Conservation (phyloP, 2,329 filamentous ascomycete species). For the Fusarium sp. region DNA sequence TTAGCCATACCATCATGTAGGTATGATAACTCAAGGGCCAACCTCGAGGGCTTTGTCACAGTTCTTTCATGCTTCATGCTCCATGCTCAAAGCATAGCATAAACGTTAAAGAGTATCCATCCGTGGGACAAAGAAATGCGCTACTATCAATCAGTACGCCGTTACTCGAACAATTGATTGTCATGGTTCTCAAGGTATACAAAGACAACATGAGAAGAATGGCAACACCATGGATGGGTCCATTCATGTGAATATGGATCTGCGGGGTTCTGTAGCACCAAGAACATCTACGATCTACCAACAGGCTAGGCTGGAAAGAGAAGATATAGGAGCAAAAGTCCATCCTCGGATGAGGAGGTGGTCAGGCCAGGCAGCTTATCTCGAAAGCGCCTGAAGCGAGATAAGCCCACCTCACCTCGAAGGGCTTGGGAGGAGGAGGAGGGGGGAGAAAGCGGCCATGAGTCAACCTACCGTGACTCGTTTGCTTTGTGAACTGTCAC, state of each 20-base stretch:
- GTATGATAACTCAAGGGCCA: background rate
- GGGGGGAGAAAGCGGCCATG: slow-evolving; percentile 4
- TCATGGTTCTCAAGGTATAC: slow-evolving; percentile 20
- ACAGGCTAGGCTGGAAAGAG: slow-evolving; percentile 23
- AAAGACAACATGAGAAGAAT: background rate
- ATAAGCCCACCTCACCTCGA: slow-evolving; percentile 1
- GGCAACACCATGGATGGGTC: background rate
- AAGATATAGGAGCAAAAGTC: slow-evolving; percentile 14
- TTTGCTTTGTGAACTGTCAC: slow-evolving; percentile 11
- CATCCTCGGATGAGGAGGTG: slow-evolving; percentile 1
- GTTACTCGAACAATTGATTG: background rate
- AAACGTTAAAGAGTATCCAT: background rate
- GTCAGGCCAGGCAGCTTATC: slow-evolving; percentile 25
- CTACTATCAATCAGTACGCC: slow-evolving; percentile 3
- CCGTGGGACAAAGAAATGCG: background rate
- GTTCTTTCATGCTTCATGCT: background rate
- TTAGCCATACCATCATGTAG: background rate
- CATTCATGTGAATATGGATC: slow-evolving; percentile 9
- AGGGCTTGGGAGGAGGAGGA: slow-evolving; percentile 12
- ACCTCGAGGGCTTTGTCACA: background rate
- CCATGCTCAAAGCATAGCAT: background rate
- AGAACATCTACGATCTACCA: slow-evolving; percentile 22
- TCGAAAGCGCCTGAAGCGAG: slow-evolving; percentile 22
- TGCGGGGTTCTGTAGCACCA: slow-evolving; percentile 10
- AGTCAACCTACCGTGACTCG: slow-evolving; percentile 32